Conservation (phyloP, 1,139 yeast genomes). For the Taphrina pruni region DNA sequence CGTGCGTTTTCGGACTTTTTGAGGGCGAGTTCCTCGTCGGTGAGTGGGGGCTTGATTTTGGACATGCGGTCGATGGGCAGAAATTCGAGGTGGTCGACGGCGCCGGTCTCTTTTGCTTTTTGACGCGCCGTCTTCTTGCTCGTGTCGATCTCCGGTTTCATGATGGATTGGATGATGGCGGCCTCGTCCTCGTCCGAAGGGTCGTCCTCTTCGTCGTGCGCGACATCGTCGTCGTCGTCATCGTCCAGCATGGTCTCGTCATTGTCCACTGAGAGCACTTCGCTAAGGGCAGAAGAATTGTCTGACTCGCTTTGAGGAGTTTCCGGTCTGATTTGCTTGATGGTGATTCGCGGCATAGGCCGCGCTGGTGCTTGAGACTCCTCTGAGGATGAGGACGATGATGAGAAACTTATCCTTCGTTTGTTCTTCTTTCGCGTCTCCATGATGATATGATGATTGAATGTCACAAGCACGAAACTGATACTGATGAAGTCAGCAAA, state of each 20-base stretch:
- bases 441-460: neutral
- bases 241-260: slow-evolving; percentile 45
- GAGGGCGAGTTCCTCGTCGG: slow-evolving; percentile 83
- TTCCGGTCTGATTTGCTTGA: slow-evolving; percentile 21
- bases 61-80: slow-evolving; percentile 52
- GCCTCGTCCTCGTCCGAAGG: slow-evolving; percentile 49
- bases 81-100: slow-evolving; percentile 49
- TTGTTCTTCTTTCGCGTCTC: slow-evolving; percentile 40
- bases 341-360: slow-evolving; percentile 21
- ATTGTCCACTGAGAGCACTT: slow-evolving; percentile 7
- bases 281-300: slow-evolving; percentile 13
- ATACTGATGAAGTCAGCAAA: neutral
- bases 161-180: slow-evolving; percentile 46
- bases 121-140: slow-evolving; percentile 43
- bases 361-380: slow-evolving; percentile 4
- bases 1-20: slow-evolving; percentile 88
- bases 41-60: slow-evolving; percentile 61
- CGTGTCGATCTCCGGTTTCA: slow-evolving; percentile 37
- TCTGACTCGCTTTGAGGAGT: slow-evolving; percentile 18
- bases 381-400: slow-evolving; percentile 22
- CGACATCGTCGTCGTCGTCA: slow-evolving; percentile 45
- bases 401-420: slow-evolving; percentile 36
- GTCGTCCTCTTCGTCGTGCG: slow-evolving; percentile 44
- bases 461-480: neutral
- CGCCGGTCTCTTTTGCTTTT: slow-evolving; percentile 30